Percentiles rank a stretch among this genome's conserved stretches.
phyloP scores from a whole-genome alignment of 2,329 filamentous ascomycete genomes.

The Paracoccidioides brasiliensis region DNA sequence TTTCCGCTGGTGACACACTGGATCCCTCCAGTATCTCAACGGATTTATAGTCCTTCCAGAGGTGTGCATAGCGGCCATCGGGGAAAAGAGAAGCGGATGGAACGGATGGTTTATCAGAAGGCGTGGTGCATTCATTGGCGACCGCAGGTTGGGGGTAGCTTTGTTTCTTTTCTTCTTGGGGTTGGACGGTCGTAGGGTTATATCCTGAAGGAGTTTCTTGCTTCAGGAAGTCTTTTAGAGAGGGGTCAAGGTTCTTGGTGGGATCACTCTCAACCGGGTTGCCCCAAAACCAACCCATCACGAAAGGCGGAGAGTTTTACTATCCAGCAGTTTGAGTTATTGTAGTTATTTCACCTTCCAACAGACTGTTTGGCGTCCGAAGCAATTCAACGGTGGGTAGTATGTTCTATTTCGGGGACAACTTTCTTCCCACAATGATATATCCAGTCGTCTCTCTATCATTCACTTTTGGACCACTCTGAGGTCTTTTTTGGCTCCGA shows the following conservation, averaged over 20 bases:
- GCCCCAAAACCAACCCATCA: slow-evolving; percentile 54
- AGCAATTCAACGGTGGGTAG: neutral
- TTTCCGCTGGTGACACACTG: slow-evolving; percentile 65
- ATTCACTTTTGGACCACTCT: neutral
- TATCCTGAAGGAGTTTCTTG: slow-evolving; percentile 68
- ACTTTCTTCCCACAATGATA: neutral
- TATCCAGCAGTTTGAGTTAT: neutral
- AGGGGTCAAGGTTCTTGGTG: slow-evolving; percentile 64
- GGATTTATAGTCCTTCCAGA: slow-evolving; percentile 86
- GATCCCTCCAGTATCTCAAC: slow-evolving; percentile 55
- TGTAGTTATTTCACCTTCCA: neutral
- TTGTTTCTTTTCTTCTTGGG: slow-evolving; percentile 7
- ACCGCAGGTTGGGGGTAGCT: slow-evolving; percentile 1
- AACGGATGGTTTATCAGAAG: slow-evolving; percentile 23
- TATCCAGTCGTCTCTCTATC: neutral
- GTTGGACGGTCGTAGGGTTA: slow-evolving; percentile 22
- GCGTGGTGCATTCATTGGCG: slow-evolving; percentile 8
- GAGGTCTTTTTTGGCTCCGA: slow-evolving; percentile 5
- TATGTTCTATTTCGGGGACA: neutral
- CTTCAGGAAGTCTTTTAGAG: slow-evolving; percentile 70
- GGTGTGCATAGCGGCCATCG: slow-evolving; percentile 64
- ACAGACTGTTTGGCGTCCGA: neutral
- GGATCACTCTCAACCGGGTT: slow-evolving; percentile 41
- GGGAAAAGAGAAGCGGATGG: slow-evolving; percentile 46
- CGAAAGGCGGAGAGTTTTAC: neutral